Evolutionary conservation across 2,329 filamentous ascomycete genomes (phyloP), one percentile per base, ranked within the genome.

Genomic region (Nigrospora oryzae): DNA sequence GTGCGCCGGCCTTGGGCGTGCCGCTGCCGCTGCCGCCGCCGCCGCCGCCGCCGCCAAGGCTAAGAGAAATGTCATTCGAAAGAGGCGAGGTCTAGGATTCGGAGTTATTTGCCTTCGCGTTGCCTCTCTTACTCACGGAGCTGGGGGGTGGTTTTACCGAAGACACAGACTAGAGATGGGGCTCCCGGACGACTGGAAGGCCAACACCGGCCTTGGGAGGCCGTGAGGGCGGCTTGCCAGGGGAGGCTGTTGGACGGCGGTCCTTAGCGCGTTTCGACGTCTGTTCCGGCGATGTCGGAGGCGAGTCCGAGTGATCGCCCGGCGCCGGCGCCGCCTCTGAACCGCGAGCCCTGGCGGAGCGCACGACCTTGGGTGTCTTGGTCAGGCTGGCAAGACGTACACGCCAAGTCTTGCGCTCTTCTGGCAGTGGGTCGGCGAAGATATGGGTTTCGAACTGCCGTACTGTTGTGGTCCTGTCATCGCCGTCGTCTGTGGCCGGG

Each of bases 1-100:
- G 36, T 2, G 42, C 42, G 14, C 46, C 38, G 15, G 49, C 43
- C 11, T 40, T 50, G n/a, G 49, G 47, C 14, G 43, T 46, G 4
- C 43, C 41, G n/a, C n/a, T n/a, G n/a, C n/a, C n/a, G n/a, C n/a
- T n/a, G n/a, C n/a, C n/a, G 19, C 19, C 12, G 41, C 42, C 14
- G 19, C 19, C 12, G 41, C 42, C 14, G n/a, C n/a, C n/a, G 19
- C 19, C 12, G 41, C 42, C 14, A 45, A 45, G 11, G 40, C 41
- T 15, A 42, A 38, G 8, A 17, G 12, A 12, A 38, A 28, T 3
- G 8, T 19, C 13, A 17, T 19, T 14, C 19, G 19, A 23, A 23
- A 23, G 19, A 23, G 19, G 19, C 19, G 19, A 23, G 19, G 19
- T 4, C 19, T 6, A 6, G 6, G 19, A 23, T 23, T 23, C 19